Evolutionary conservation across 2,329 filamentous ascomycete species (phyloP), one percentile per base, ranked within the genome.

Genomic region (Aspergillus ruber): DNA sequence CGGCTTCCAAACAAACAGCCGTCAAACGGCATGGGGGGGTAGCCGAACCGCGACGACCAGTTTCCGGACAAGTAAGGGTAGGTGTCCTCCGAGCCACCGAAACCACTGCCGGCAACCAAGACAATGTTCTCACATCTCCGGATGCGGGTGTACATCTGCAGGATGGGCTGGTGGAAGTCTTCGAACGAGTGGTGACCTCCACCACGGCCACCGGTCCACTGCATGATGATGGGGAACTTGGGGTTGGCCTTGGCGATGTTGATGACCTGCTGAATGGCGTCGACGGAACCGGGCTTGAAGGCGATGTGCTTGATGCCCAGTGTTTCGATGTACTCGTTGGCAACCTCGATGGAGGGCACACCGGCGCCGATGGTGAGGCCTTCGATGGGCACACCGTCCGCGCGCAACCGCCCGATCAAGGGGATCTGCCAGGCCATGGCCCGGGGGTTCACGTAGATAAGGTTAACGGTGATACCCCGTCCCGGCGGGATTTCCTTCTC

Each of bases 351-450:
- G 1, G 90, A 95, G 4, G 90, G 90, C 12, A 95, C 90, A 74
- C 90, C 90, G 21, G 90, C 90, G 65, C 90, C 90, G 54, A 95
- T 94, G 17, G 89, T 93, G 38, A 95, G 76, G 64, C 90, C 90
- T 66, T 95, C 89, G 50, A 96, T 93, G 0, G 90, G 89, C 4
- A 94, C 84, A 61, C 90, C 90, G 60, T 95, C 87, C 8, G 87
- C 80, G 51, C 89, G 82, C 23, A 95, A 80, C 56, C 86, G 82
- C 48, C 81, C 86, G 51, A 95, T 80, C 46, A 95, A 74, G 5
- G 89, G 89, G 54, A 95, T 93, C 66, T 95, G 90, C 90, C 90
- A 95, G 32, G 77, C 84, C 86, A 95, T 95, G 23, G 89, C 88
- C 48, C 85, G 81, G 13, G 90, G 90, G 63, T 88, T 90, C 59